Evolutionary conservation across 2,329 filamentous ascomycete genomes (phyloP), one percentile per base, ranked within the genome.

Genomic region (Cryphonectria radicalis): DNA sequence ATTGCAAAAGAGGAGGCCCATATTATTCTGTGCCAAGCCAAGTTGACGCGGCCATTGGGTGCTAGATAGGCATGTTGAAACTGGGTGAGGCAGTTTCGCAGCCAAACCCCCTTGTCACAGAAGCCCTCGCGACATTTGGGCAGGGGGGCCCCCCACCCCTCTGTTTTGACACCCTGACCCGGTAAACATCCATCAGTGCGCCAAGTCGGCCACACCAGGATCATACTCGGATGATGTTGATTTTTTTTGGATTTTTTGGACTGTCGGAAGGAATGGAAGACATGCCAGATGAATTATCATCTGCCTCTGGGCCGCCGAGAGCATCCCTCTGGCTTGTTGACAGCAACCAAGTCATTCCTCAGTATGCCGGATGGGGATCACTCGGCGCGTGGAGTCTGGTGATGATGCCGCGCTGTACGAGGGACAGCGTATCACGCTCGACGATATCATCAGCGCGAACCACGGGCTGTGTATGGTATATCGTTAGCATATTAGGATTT

Each of bases 391-490:
- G 43, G 25, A 65, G 63, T 22, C 63, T 46, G 17, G 40, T 68
- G 53, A 72, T 68, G 46, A 64, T n/a, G 25, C 71, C 66, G 35
- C 65, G 68, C 32, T 66, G 46, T n/a, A 65, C 28, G 25, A 55
- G 46, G 6, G 71, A 70, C 55, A 72, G 11, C 6, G 65, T 63
- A 25, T 70, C 68, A 22, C 71, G 71, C 35, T 65, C 71, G 5
- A 72, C 62, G 17, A 72, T 65, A 32, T 72, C 71, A 35, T 72
- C 71, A 17, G 71, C 60, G 28, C 71, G 71, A 3, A 72, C 46
- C 11, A 72, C 42, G n/a, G 42, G 68, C 70, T 72, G n/a, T 19
- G 28, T 14, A 25, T 14, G 46, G 13, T 32, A 19, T 50, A 1
- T 43, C n/a, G 25, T 72, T 53, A 71, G 68, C 43, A 65, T 22